Evolutionary conservation across 2,329 filamentous ascomycete genomes (phyloP).

Genomic region (Calonectria pteridis): DNA sequence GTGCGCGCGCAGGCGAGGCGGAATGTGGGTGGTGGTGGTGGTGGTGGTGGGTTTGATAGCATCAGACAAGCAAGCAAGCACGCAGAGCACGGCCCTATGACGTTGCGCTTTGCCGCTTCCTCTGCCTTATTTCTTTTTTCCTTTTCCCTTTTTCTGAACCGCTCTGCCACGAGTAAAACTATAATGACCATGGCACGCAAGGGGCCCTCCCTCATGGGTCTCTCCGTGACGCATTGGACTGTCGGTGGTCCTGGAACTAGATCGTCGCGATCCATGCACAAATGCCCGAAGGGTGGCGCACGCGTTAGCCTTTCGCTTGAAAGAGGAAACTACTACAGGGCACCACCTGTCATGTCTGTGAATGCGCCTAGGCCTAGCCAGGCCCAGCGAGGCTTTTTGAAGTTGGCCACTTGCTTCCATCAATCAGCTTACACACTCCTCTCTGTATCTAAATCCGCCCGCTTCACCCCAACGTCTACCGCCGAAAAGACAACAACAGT

Average conservation of each 20-base stretch:
- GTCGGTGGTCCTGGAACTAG: neutral
- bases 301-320: conserved; percentile 6
- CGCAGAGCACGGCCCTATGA: neutral
- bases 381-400: neutral
- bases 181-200: neutral
- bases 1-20: neutral
- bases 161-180: neutral
- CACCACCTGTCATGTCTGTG: neutral
- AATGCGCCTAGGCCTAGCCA: neutral
- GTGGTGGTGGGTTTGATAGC: neutral
- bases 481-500: neutral
- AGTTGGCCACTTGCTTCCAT: neutral
- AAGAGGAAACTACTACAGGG: conserved; percentile 1
- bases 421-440: conserved; percentile 9
- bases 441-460: neutral
- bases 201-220: neutral
- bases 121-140: neutral
- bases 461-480: neutral
- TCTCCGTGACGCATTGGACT: conserved; percentile 2
- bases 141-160: neutral
- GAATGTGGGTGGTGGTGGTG: neutral
- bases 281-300: conserved; percentile 9
- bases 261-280: conserved; percentile 14
- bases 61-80: neutral
- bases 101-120: neutral